Conservation (phyloP, 179 eudicot species). For the Spergularia azorica region DNA sequence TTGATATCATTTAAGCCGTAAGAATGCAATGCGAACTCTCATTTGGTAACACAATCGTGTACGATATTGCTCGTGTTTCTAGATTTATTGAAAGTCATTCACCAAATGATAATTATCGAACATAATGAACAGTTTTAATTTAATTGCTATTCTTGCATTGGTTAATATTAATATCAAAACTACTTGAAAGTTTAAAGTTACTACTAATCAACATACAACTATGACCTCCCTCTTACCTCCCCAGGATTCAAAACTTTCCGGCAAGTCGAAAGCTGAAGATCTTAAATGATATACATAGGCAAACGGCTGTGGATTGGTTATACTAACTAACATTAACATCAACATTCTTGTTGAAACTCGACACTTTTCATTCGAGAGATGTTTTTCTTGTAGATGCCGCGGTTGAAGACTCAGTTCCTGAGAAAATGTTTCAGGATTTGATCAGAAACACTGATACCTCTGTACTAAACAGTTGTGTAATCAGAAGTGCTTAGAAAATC, state of each 20-base stretch:
- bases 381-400: background rate
- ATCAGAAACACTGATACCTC: background rate
- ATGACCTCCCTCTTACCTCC: background rate
- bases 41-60: no score
- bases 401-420: constrained; percentile 22
- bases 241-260: background rate
- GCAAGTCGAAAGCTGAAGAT: background rate
- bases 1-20: no score
- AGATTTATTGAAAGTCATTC: no score
- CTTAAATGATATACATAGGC: constrained; percentile 19
- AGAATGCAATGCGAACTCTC: no score
- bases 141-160: no score
- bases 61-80: no score
- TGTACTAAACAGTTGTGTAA: background rate
- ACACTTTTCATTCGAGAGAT: no score
- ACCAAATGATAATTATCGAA: no score
- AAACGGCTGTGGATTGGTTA: background rate
- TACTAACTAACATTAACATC: background rate
- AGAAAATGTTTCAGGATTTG: background rate
- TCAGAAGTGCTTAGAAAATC: background rate
- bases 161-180: no score
- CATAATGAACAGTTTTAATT: no score
- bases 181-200: background rate
- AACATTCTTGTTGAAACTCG: background rate
- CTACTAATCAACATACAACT: background rate